Conservation (phyloP, 768 basidiomycete genomes). For the Termitomyces sp. region DNA sequence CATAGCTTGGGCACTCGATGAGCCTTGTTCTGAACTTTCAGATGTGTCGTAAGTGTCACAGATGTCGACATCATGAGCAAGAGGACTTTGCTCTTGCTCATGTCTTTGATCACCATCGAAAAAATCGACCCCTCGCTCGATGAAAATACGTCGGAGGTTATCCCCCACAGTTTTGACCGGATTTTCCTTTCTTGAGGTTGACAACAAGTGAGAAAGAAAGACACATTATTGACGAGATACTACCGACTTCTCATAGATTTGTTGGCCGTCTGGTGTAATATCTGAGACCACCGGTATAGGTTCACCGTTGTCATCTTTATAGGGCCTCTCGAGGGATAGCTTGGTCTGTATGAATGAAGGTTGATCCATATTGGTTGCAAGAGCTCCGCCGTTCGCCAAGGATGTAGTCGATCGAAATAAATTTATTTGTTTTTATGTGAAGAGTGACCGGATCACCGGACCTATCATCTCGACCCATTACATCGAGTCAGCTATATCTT, state of each 20-base stretch:
- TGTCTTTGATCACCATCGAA: constrained; percentile 40
- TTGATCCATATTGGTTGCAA: constrained; percentile 16
- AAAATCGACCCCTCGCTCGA: constrained; percentile 71
- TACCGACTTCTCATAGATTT: constrained; percentile 68
- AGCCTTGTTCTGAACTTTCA: constrained; percentile 21
- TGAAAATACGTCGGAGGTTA: constrained; percentile 63
- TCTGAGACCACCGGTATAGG: constrained; percentile 60
- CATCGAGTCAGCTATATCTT: constrained; percentile 9
- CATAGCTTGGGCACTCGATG: constrained; percentile 43
- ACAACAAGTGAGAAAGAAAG: constrained; percentile 10
- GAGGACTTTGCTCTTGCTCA: constrained; percentile 1
- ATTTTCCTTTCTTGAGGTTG: constrained; percentile 41
- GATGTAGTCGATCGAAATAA: neutral
- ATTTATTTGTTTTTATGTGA: no score
- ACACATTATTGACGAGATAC: constrained; percentile 1
- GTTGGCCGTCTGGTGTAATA: constrained; percentile 64
- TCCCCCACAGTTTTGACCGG: constrained; percentile 55
- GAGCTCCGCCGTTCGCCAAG: neutral
- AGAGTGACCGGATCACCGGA: no score
- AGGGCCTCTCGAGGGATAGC: constrained; percentile 72
- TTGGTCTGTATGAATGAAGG: constrained; percentile 54
- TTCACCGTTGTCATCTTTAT: constrained; percentile 72
- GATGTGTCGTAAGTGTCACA: constrained; percentile 18
- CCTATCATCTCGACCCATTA: constrained; percentile 16
- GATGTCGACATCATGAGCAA: constrained; percentile 1